These are phyloP conservation scores for Aspergillus calidoustus DNA, from an alignment of 2,329 filamentous ascomycete genomes.

Conservation along the genomic window DNA sequence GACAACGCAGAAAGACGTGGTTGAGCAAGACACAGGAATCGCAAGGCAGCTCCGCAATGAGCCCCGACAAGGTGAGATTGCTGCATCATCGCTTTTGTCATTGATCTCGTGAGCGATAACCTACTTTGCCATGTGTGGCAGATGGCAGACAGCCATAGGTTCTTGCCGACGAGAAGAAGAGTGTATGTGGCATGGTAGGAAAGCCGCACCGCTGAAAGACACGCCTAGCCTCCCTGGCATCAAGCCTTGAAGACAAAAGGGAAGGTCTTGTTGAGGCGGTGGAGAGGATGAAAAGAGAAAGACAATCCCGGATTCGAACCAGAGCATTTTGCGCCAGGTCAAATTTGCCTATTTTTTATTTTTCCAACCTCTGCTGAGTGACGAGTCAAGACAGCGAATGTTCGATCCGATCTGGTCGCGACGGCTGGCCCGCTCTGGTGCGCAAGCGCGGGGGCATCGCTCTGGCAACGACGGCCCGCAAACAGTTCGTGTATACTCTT, in stretches of 20 bases:
- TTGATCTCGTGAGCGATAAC: constrained; percentile 1
- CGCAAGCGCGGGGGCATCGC: constrained; percentile 24
- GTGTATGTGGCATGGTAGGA: not conserved
- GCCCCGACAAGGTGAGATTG: not conserved
- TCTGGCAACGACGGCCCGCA: constrained; percentile 27
- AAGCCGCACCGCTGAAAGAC: not conserved
- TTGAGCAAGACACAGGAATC: not conserved
- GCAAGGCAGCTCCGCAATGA: not conserved
- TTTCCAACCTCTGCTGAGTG: too few species aligned
- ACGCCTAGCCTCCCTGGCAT: not conserved
- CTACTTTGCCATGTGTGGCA: constrained; percentile 11
- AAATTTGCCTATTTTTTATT: too few species aligned
- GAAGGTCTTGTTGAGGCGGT: not conserved
- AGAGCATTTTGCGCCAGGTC: too few species aligned
- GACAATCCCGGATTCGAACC: not conserved
- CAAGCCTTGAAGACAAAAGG: not conserved
- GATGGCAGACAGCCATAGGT: constrained; percentile 11
- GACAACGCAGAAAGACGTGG: not conserved
- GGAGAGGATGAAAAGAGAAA: not conserved
- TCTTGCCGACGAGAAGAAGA: not conserved
- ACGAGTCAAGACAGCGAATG: too few species aligned
- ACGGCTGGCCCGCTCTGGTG: constrained; percentile 20
- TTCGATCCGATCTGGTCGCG: constrained; percentile 12
- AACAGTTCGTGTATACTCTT: constrained; percentile 14
- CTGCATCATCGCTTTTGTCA: not conserved